phyloP scores from a whole-genome alignment of 2,329 filamentous ascomycete species.

The Esteya vermicola region DNA sequence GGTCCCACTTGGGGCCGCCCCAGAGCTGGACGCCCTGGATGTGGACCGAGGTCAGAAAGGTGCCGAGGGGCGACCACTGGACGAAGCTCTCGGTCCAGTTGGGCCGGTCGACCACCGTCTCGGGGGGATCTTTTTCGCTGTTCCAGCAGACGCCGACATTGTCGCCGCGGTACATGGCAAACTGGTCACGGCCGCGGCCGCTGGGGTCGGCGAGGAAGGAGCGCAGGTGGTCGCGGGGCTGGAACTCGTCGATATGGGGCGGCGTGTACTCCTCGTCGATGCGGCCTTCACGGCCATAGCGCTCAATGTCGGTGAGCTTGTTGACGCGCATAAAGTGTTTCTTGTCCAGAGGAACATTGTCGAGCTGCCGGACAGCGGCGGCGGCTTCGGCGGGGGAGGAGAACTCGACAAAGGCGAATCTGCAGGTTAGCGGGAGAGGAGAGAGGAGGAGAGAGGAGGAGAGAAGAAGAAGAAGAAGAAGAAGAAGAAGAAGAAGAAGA shows the following conservation, averaged over 20 bases:
- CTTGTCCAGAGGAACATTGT: slow-evolving; percentile 83
- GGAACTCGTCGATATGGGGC: slow-evolving; percentile 71
- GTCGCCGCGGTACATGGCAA: slow-evolving; percentile 85
- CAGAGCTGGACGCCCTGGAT: slow-evolving; percentile 93
- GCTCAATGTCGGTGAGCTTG: slow-evolving; percentile 96
- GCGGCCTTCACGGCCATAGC: slow-evolving; percentile 85
- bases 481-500: neutral
- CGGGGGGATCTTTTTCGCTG: slow-evolving; percentile 82
- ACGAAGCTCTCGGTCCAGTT: slow-evolving; percentile 98
- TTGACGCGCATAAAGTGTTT: slow-evolving; percentile 92
- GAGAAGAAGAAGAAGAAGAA: neutral
- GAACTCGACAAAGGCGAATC: slow-evolving; percentile 96
- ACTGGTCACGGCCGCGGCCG: slow-evolving; percentile 79
- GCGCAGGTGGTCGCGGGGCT: slow-evolving; percentile 84
- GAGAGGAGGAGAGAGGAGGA: neutral
- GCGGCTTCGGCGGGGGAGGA: slow-evolving; percentile 79
- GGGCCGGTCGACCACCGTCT: slow-evolving; percentile 77
- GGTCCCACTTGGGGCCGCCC: slow-evolving; percentile 80
- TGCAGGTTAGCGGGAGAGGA: slow-evolving; percentile 20
- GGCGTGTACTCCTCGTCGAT: slow-evolving; percentile 81
- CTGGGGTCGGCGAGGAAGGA: slow-evolving; percentile 79
- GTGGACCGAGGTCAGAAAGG: slow-evolving; percentile 88
- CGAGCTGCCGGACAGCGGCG: slow-evolving; percentile 76
- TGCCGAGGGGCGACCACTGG: slow-evolving; percentile 93
- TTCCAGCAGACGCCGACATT: slow-evolving; percentile 96